Evolutionary conservation across 148 eudicot genomes (phyloP).

Genomic region (Rhododendron henanense): DNA sequence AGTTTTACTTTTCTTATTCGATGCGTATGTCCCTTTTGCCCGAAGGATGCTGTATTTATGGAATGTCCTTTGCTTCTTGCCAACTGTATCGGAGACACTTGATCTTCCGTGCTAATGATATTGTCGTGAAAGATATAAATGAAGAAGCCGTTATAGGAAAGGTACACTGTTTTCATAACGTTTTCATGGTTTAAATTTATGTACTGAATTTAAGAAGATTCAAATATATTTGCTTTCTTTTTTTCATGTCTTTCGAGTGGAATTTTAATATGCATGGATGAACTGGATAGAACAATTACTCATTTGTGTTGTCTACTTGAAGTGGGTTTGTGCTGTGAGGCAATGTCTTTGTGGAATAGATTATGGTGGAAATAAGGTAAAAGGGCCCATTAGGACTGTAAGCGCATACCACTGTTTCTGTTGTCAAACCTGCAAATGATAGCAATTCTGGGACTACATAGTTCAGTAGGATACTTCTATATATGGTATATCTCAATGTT

Average conservation of each 20-base stretch:
- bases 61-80: conserved; percentile 55
- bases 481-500: neutral
- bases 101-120: conserved; percentile 59
- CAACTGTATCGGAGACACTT: conserved; percentile 80
- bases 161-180: conserved; percentile 34
- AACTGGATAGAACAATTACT: neutral
- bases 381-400: neutral
- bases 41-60: conserved; percentile 65
- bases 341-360: neutral
- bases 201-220: neutral
- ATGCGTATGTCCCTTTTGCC: conserved; percentile 81
- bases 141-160: conserved; percentile 88
- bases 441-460: neutral
- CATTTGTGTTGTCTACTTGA: neutral
- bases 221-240: neutral
- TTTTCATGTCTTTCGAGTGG: neutral
- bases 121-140: conserved; percentile 36
- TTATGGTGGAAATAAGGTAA: neutral
- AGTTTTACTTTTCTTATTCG: conserved; percentile 64
- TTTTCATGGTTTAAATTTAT: conserved; percentile 3
- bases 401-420: neutral
- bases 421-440: neutral
- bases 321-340: neutral
- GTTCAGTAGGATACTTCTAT: neutral
- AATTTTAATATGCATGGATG: neutral